Evolutionary conservation across 1,284 basidiomycete genomes (phyloP), one percentile per base, ranked within the genome.

Genomic region (Ustilago bromivora): DNA sequence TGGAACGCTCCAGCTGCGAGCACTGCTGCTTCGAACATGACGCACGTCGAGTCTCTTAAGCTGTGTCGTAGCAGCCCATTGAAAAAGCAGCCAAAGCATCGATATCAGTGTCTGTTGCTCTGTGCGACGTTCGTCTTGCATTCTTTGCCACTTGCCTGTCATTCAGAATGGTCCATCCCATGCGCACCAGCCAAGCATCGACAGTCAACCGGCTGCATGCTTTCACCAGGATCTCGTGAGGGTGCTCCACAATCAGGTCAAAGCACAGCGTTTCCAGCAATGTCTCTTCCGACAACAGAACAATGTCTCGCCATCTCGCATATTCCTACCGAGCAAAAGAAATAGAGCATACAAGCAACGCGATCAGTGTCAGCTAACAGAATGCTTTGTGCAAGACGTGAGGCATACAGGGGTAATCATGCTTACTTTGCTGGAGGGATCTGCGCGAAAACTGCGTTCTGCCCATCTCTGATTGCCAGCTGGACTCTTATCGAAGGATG

Each of bases 261-360:
- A 97, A 97, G 87, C 94, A 96, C 5, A 97, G 88, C 0, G 93
- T 92, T 81, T 95, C 94, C 8, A 97, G 88, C 0, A 95, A 88
- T 23, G 91, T 90, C 87, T 96, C 94, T 85, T 97, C 95, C 1
- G 91, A 91, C 23, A 90, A 87, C 1, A 96, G 87, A 59, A 97
- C 94, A 0, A 89, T 69, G 89, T 54, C 89, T 88, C 85, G 92
- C 92, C 87, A 92, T 91, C 79, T 90, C 88, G 55, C 69, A 43
- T 68, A 83, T 43, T 83, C 83, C 72, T 83, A 67, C 17, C 10
- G 32, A 40, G 1, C 17, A 0, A 40, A 23, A 17, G 28, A 57
- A 17, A 28, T 38, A 23, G 41, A 23, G 17, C 28, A 41, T 34
- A 4, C 9, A 9, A 36, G 35, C 10, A 38, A 19, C 32, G 57